These are phyloP conservation scores for Hordeum pubiflorum DNA, from an alignment of 202 grass and related monocot genomes.

Conservation along the genomic window DNA sequence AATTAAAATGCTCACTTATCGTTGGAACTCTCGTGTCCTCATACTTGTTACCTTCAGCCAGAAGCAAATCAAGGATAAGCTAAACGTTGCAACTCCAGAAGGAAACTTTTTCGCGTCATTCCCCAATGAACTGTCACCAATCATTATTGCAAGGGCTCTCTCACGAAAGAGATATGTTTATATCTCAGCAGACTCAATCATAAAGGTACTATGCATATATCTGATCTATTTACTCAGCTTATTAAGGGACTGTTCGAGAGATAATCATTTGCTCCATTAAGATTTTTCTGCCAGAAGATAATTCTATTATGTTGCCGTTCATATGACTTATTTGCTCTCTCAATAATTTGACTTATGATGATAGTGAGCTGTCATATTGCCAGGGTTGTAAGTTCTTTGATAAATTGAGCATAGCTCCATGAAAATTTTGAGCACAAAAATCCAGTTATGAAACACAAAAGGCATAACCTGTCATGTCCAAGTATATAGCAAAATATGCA, in stretches of 20 bases:
- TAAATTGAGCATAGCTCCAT: background rate
- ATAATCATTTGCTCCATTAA: background rate
- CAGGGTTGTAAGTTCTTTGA: background rate
- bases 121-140: conserved; percentile 50
- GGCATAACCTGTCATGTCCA: background rate
- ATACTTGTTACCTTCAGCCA: conserved; percentile 46
- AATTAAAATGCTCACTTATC: conserved; percentile 15
- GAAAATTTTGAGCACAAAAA: background rate
- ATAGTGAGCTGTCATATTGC: background rate
- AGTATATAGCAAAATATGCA: background rate
- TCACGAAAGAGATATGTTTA: conserved; percentile 60
- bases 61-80: conserved; percentile 57
- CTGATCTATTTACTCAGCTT: background rate
- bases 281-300: background rate
- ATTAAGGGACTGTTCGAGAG: background rate
- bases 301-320: background rate
- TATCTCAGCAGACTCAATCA: conserved; percentile 46
- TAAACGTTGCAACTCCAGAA: conserved; percentile 40
- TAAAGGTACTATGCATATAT: conserved; percentile 49
- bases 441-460: background rate
- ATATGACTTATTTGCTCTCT: background rate
- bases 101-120: conserved; percentile 49
- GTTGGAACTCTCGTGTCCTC: background rate
- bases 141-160: conserved; percentile 47
- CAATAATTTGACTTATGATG: background rate